Base-by-base conservation (phyloP, 805 yeast species). In the Saccharomycopsis vini region DNA sequence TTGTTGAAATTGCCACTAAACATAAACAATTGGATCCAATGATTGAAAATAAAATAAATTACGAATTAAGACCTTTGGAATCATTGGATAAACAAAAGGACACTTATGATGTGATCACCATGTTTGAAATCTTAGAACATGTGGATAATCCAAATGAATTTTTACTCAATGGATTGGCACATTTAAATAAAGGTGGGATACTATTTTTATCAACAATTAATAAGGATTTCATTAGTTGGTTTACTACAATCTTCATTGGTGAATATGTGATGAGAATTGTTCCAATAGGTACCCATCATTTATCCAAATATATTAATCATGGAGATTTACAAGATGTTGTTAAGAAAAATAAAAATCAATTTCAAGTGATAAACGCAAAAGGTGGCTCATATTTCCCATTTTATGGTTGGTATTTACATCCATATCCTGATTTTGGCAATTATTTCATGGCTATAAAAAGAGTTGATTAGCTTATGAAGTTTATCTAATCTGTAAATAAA, bases 121-220 rank as follows among this genome's bases (percentile, higher is more conserved):
- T 89, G 75, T 86, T 90, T 71, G 99, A 92, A 60, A 79, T 92
- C 76, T 68, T 92, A 30, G 99, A 92, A 60, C 99, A 92, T 59
- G 97, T 92, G 3, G 86, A 84, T 46, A 72, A 76, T 47, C 98
- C 99, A 0, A 63, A 85, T 0, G 75, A 72, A 42, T 81, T 89
- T 13, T 61, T 92, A 44, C 60, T 67, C n/a, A 73, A 72, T 39
- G 94, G 94, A 0, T 67, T 88, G 58, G 55, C 64, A 30, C 76
- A 77, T 47, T 79, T 90, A 30, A 74, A 75, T 44, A 60, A 61
- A 21, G 90, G 89, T 6, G 97, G 98, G 24, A 75, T 83, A 69
- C 58, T 90, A 28, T 87, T 92, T 56, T 56, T 89, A 42, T 87
- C 96, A 31, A 92, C 99, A 0, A 92, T 92, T 46, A 92, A 92